These are phyloP conservation scores for Yueomyces sp. DNA, from an alignment of 805 yeast genomes.

Conservation along the genomic window DNA sequence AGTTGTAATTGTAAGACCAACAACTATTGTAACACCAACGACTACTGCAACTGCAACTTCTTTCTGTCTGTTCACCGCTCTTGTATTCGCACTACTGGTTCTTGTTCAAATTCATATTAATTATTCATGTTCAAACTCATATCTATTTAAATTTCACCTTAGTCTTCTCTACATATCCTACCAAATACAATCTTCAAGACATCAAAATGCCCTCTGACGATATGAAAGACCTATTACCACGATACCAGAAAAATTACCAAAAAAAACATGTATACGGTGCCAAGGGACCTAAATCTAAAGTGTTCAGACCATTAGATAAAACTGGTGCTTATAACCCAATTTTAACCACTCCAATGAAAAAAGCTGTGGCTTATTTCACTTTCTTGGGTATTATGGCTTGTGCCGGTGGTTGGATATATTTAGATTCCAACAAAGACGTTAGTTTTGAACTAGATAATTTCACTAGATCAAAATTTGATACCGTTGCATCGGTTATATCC, in stretches of 20 bases:
- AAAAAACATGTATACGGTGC: neutral
- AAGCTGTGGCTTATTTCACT: conserved; percentile 26
- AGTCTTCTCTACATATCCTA: too few relatives aligned
- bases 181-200: neutral
- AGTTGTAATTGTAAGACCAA: too few relatives aligned
- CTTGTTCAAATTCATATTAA: too few relatives aligned
- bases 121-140: too few relatives aligned
- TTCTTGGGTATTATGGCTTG: neutral
- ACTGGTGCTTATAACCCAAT: conserved; percentile 5
- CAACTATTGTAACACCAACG: too few relatives aligned
- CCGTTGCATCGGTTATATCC: neutral
- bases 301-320: conserved; percentile 1
- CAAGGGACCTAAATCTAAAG: neutral
- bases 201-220: neutral
- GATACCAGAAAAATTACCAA: conserved; percentile 10
- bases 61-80: too few relatives aligned
- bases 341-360: conserved; percentile 37
- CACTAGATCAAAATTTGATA: neutral
- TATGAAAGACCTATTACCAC: conserved; percentile 29
- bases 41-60: too few relatives aligned
- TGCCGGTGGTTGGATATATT: neutral
- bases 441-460: neutral
- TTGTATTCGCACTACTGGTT: too few relatives aligned
- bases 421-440: neutral
- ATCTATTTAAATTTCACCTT: too few relatives aligned